Base-by-base conservation (phyloP, 345 rosid species). In the Eucalyptus grandis region DNA sequence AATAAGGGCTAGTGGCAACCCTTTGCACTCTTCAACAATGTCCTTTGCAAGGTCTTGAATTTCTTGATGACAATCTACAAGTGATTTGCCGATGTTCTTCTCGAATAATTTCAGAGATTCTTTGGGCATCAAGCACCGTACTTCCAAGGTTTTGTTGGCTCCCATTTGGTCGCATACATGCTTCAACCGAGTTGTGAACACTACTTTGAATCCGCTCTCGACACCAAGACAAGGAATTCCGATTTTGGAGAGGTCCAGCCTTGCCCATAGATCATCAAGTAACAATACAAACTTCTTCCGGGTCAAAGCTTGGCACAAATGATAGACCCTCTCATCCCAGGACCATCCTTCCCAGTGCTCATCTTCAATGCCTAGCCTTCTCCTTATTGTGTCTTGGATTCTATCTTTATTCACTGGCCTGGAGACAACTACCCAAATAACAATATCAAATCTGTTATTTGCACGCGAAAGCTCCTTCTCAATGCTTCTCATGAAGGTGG, bases 61-160 rank as follows among this genome's bases (percentile, higher is more conserved):
- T 58, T 58, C 65, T 26, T 5, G 65, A 58, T 26, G 2, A 58
- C 2, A 26, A 58, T 58, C 7, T 26, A 58, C 7, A 5, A 11
- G 7, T 0, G 65, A 58, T 5, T 58, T 58, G 14, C 65, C 14
- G 14, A 58, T 0, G 14, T 11, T 11, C 2, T 26, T 58, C 65
- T 58, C 7, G 1, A 58, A 58, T 58, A 58, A 26, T 11, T 58
- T 0, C 4, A 58, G 0, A 2, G n/a, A 1, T 58, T 58, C 65
- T 58, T 26, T 2, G 6, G 14, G 1, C 14, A 0, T 1, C n/a
- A 58, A 58, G 65, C 65, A 26, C 1, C 0, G n/a, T 58, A 58
- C 65, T 58, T 58, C n/a, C 3, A 58, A 24, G n/a, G 65, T 58
- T 11, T 58, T 11, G n/a, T 0, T 1, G 0, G 65, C 65, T 11